Percentiles rank a stretch among this genome's conserved stretches.
Evolutionary conservation across 306 rosid species (phyloP).

Genomic region (Astragalus glycyphyllos): DNA sequence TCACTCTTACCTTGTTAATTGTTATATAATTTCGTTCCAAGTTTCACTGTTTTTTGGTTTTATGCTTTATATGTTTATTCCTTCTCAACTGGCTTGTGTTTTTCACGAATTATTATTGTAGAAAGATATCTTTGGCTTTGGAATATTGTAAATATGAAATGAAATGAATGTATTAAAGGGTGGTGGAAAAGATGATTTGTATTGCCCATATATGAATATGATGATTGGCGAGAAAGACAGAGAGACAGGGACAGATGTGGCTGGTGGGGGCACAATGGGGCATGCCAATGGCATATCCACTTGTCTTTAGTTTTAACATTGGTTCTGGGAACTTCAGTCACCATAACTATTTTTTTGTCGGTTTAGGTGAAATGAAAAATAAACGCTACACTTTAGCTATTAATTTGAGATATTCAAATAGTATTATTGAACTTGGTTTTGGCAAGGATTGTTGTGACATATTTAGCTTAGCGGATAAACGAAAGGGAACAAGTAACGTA

Average conservation of each 20-base stretch:
- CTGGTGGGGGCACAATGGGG: no score
- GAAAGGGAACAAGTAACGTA: constrained; percentile 1
- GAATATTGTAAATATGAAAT: constrained; percentile 43
- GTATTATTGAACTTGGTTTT: neutral
- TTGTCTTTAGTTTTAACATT: constrained; percentile 27
- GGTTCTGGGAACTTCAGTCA: neutral
- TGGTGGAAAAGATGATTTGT: neutral
- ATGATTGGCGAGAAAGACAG: neutral
- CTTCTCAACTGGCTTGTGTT: neutral
- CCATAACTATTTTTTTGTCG: no score
- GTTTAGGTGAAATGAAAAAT: no score
- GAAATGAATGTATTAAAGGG: neutral
- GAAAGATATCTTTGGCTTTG: neutral
- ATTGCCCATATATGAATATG: no score
- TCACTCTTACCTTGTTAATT: neutral
- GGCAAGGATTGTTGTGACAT: neutral
- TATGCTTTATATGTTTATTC: neutral
- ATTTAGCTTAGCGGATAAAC: neutral
- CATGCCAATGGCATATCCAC: constrained; percentile 25
- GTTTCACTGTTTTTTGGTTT: neutral
- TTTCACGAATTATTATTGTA: neutral
- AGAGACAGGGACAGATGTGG: neutral
- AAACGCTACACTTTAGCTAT: neutral
- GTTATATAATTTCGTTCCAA: neutral
- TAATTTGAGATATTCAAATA: neutral